Evolutionary conservation across 2,329 filamentous ascomycete species (phyloP).

Genomic region (Fusarium coicis): DNA sequence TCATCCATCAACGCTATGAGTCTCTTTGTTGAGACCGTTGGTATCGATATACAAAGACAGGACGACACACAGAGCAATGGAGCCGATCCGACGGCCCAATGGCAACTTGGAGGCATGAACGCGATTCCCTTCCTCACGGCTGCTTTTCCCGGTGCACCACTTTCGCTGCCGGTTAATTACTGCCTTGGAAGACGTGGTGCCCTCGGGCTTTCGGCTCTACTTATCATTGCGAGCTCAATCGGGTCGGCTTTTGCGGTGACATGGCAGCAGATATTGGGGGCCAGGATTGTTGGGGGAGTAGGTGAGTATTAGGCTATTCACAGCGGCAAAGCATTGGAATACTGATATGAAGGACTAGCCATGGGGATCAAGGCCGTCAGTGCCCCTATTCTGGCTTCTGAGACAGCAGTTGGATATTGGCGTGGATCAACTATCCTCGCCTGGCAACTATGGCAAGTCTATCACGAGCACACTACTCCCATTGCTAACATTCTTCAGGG

Average conservation of each 20-base stretch:
- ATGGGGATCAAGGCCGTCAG: conserved; percentile 63
- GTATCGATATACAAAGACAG: conserved; percentile 3
- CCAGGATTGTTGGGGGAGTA: conserved; percentile 40
- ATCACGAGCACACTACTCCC: not conserved
- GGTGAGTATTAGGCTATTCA: not conserved
- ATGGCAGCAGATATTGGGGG: conserved; percentile 48
- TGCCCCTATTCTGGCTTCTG: conserved; percentile 58
- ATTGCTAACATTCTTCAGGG: conserved; percentile 13
- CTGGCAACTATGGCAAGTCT: conserved; percentile 58
- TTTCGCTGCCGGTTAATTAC: conserved; percentile 53
- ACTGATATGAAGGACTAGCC: conserved; percentile 37
- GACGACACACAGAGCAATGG: not conserved
- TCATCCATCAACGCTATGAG: conserved; percentile 54
- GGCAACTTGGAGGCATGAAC: conserved; percentile 49
- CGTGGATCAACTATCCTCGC: conserved; percentile 59
- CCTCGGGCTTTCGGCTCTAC: conserved; percentile 50
- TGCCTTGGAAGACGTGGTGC: conserved; percentile 52
- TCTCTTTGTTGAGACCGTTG: conserved; percentile 40
- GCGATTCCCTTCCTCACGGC: conserved; percentile 52
- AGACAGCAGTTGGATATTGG: conserved; percentile 60
- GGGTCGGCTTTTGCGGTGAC: conserved; percentile 46
- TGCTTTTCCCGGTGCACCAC: conserved; percentile 49
- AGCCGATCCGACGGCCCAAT: not conserved
- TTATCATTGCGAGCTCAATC: conserved; percentile 53
- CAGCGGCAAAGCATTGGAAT: not conserved